phyloP scores from a whole-genome alignment of 139 green algal genomes.

The Haematococcus sp. region DNA sequence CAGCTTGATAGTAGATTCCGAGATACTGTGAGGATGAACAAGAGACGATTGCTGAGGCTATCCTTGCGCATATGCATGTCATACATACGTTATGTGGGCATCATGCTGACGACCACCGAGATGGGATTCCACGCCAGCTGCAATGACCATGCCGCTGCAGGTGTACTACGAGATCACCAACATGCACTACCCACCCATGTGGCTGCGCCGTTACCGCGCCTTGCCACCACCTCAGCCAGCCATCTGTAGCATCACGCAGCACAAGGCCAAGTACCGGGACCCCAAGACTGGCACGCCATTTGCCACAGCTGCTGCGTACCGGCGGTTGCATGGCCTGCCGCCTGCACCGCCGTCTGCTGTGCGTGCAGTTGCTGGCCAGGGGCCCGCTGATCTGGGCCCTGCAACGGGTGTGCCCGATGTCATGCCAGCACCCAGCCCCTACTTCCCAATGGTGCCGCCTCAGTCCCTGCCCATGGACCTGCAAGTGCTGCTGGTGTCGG shows the following conservation, averaged over 20 bases:
- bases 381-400: neutral
- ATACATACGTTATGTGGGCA: neutral
- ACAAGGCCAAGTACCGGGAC: slow-evolving; percentile 10
- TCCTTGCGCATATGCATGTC: neutral
- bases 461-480: neutral
- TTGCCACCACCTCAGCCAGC: slow-evolving; percentile 11
- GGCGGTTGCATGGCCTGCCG: neutral
- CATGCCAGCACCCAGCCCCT: neutral
- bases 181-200: slow-evolving; percentile 40
- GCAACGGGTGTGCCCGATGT: neutral
- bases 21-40: too few relatives aligned
- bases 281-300: neutral
- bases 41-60: too few relatives aligned
- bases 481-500: too few relatives aligned
- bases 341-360: neutral
- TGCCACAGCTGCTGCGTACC: neutral
- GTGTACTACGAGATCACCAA: slow-evolving; percentile 15
- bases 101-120: too few relatives aligned
- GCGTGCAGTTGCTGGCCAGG: neutral
- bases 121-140: neutral
- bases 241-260: slow-evolving; percentile 25
- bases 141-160: too few relatives aligned
- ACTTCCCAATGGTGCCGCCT: slow-evolving; percentile 3
- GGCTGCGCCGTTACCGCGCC: slow-evolving; percentile 32
- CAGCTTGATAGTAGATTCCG: too few relatives aligned